Evolutionary conservation across 2,329 filamentous ascomycete genomes (phyloP), one percentile per base, ranked within the genome.

Genomic region (Trichoderma semiorbis): DNA sequence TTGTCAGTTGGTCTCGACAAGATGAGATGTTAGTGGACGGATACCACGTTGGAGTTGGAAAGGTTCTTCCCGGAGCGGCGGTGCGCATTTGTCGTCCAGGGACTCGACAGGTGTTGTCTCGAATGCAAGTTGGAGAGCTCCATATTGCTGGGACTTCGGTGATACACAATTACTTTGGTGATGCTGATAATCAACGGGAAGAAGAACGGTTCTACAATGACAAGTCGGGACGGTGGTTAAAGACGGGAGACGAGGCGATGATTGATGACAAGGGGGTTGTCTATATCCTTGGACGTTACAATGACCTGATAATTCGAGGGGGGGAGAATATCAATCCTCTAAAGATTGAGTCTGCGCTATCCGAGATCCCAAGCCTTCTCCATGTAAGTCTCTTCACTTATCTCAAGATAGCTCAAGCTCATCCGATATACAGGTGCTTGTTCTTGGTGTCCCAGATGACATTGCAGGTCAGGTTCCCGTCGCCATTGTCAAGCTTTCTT

Each of bases 401-500:
- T 18, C 2, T 34, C 18, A 21, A 63, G 26, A 10, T n/a, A 12
- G 1, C 1, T 7, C 3, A 32, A 24, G 60, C 32, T 74, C 75
- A 72, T 14, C 3, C 8, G 1, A 18, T 78, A 1, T 71, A 82
- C 7, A 68, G 75, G 79, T 76, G 1, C 80, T 84, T 69, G 82
- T 86, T 2, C 79, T 86, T 14, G 84, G 83, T 10, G 76, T 83
- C 1, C 78, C 80, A 3, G 84, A 86, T 73, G 78, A 82, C 14
- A 75, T 84, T 69, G 84, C 85, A 30, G 84, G 85, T 5, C 84
- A 87, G 73, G 80, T 87, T 3, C 83, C 84, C 0, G 80, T 86
- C 16, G 85, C 85, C 3, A 76, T 86, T 14, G 80, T 85, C 30
- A 75, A 78, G 36, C 72, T 81, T 3, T 78, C 81, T 0, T 47